A percentile compares a stretch with the other conserved stretches of the same genome.
Evolutionary conservation across 306 rosid genomes (phyloP).

Genomic region (Castanopsis chinensis): DNA sequence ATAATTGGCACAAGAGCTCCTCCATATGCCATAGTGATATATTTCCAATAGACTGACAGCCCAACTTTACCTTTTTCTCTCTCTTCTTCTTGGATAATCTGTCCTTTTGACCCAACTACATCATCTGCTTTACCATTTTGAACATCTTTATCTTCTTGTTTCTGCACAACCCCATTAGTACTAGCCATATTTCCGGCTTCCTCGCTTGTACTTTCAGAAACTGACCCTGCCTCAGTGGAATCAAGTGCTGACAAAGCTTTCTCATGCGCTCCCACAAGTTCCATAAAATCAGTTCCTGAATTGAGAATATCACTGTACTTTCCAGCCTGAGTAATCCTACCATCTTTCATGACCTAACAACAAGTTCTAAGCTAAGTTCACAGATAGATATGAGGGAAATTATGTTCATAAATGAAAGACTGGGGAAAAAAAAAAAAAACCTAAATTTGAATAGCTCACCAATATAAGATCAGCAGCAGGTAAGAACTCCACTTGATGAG

Average conservation of each 20-base stretch:
- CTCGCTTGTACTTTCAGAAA: slow-evolving; percentile 19
- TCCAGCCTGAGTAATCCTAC: slow-evolving; percentile 40
- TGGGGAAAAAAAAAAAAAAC: background rate
- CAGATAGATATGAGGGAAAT: background rate
- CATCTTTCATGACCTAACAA: slow-evolving; percentile 81
- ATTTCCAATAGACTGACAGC: slow-evolving; percentile 59
- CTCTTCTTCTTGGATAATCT: slow-evolving; percentile 90
- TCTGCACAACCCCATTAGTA: no score
- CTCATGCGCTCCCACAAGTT: no score
- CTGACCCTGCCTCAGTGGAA: slow-evolving; percentile 28
- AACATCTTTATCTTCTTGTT: no score
- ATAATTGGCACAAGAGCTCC: no score
- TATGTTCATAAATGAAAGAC: background rate
- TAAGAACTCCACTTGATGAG: no score
- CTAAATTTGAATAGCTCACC: no score
- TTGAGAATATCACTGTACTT: no score
- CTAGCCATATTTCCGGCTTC: slow-evolving; percentile 19
- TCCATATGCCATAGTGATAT: no score
- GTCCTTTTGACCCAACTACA: slow-evolving; percentile 34
- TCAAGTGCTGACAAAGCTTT: slow-evolving; percentile 30
- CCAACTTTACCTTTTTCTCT: slow-evolving; percentile 79
- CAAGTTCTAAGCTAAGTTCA: background rate
- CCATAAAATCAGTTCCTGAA: no score
- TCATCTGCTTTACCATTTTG: no score
- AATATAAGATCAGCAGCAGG: no score